These are phyloP conservation scores for Penicillium samsonianum DNA, from an alignment of 495 filamentous ascomycete genomes.

Conservation along the genomic window DNA sequence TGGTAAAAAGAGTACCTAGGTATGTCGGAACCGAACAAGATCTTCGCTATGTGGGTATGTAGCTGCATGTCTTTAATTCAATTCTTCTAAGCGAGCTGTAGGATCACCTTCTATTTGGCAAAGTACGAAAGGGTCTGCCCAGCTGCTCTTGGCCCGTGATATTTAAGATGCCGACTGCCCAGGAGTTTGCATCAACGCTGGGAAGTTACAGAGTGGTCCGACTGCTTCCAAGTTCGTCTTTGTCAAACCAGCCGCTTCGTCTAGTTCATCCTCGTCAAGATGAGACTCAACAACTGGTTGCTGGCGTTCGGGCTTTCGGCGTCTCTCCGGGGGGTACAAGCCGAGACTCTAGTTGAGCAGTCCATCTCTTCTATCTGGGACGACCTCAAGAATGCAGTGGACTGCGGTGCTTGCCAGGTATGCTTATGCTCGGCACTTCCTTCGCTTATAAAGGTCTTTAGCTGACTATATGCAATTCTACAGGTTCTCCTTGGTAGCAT, in stretches of 20 bases:
- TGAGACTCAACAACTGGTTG: slow-evolving; percentile 15
- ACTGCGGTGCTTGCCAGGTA: slow-evolving; percentile 27
- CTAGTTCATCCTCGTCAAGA: background rate
- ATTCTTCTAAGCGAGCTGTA: slow-evolving; percentile 14
- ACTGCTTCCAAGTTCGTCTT: background rate
- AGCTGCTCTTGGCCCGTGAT: background rate
- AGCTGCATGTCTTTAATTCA: background rate
- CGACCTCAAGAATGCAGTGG: slow-evolving; percentile 26
- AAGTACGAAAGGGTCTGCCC: background rate
- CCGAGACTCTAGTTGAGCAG: slow-evolving; percentile 9
- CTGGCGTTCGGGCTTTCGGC: slow-evolving; percentile 8
- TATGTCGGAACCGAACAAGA: background rate
- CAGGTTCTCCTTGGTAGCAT: slow-evolving; percentile 48
- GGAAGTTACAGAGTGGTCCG: background rate
- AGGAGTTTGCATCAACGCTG: background rate
- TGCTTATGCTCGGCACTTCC: background rate
- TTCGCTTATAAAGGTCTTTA: background rate
- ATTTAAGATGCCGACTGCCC: slow-evolving; percentile 11
- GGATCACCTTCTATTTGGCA: slow-evolving; percentile 1
- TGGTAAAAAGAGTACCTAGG: background rate
- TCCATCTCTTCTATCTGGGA: slow-evolving; percentile 25
- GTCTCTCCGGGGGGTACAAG: slow-evolving; percentile 3
- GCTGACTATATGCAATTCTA: background rate
- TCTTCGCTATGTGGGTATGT: background rate
- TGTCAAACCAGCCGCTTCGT: background rate